phyloP scores from a whole-genome alignment of 169 alveolate species.

The Theileria orientalis region DNA sequence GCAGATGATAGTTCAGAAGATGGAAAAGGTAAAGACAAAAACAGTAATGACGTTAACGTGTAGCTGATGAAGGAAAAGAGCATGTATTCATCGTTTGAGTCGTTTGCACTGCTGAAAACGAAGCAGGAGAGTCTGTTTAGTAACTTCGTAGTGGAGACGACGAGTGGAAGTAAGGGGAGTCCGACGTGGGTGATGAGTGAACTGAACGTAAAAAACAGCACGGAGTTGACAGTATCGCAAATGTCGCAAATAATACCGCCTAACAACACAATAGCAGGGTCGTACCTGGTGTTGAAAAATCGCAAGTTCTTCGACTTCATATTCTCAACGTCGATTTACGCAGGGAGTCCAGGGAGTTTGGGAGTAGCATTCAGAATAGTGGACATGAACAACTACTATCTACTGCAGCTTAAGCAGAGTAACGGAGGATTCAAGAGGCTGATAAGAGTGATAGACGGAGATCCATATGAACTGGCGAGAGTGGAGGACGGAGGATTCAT shows the following conservation, averaged over 20 bases:
- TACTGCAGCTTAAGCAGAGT: constrained; percentile 55
- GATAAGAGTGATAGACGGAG: constrained; percentile 80
- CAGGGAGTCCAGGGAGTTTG: constrained; percentile 65
- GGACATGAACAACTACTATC: constrained; percentile 57
- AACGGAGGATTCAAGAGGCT: constrained; percentile 81
- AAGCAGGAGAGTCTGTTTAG: constrained; percentile 28
- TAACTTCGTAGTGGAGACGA: constrained; percentile 24
- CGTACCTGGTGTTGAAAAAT: constrained; percentile 23
- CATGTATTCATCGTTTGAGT: constrained; percentile 38
- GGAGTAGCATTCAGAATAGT: constrained; percentile 61
- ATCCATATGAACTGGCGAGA: constrained; percentile 79
- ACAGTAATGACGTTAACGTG: neutral
- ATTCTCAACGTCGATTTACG: constrained; percentile 52
- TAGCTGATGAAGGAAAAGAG: constrained; percentile 31
- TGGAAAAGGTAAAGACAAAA: constrained; percentile 12
- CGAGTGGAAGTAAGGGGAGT: constrained; percentile 42
- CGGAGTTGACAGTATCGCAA: constrained; percentile 61
- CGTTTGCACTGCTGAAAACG: constrained; percentile 37
- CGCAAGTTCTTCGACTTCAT: constrained; percentile 57
- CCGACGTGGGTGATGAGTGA: constrained; percentile 54
- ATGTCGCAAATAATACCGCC: constrained; percentile 44
- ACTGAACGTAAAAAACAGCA: constrained; percentile 29
- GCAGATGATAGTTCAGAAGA: constrained; percentile 41
- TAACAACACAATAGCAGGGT: constrained; percentile 46
- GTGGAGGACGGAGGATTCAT: constrained; percentile 69